Conservation (phyloP, 345 rosid genomes). For the Luvunga scandens region DNA sequence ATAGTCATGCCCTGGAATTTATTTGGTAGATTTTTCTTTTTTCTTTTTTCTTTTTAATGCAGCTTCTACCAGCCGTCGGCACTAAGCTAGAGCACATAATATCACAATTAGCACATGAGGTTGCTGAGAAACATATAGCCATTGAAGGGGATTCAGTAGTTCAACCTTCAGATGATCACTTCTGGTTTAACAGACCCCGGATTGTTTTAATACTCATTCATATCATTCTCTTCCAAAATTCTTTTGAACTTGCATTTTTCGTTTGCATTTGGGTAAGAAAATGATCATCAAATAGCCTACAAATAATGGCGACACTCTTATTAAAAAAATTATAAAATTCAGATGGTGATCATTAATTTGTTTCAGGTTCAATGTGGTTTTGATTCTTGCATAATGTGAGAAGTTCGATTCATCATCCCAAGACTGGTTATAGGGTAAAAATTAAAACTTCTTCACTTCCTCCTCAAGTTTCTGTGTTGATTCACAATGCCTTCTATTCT, state of each 20-base stretch:
- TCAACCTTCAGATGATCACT: slow-evolving; percentile 15
- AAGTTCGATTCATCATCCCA: not conserved
- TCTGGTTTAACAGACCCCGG: slow-evolving; percentile 7
- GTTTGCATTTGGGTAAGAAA: slow-evolving; percentile 11
- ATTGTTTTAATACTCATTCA: slow-evolving; percentile 1
- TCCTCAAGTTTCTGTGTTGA: not conserved
- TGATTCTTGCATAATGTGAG: slow-evolving; percentile 11
- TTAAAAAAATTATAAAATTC: no score
- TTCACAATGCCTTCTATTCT: not conserved
- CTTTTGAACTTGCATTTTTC: slow-evolving; percentile 14
- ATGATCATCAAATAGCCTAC: not conserved
- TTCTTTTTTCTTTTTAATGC: not conserved
- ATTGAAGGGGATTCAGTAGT: slow-evolving; percentile 11
- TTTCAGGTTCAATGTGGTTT: slow-evolving; percentile 4
- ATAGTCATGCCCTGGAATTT: not conserved
- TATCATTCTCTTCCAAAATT: slow-evolving; percentile 11
- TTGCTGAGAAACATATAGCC: slow-evolving; percentile 10
- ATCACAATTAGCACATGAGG: slow-evolving; percentile 1
- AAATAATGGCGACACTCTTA: not conserved
- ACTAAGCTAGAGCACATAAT: slow-evolving; percentile 10
- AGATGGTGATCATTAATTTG: not conserved
- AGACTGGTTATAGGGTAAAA: slow-evolving; percentile 9
- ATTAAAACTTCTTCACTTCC: not conserved
- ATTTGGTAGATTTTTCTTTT: no score
- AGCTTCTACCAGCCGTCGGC: slow-evolving; percentile 14